A percentile compares a stretch with the other conserved stretches of the same genome.
These are phyloP conservation scores for Corylus americana DNA, from an alignment of 306 rosid species.

Conservation along the genomic window DNA sequence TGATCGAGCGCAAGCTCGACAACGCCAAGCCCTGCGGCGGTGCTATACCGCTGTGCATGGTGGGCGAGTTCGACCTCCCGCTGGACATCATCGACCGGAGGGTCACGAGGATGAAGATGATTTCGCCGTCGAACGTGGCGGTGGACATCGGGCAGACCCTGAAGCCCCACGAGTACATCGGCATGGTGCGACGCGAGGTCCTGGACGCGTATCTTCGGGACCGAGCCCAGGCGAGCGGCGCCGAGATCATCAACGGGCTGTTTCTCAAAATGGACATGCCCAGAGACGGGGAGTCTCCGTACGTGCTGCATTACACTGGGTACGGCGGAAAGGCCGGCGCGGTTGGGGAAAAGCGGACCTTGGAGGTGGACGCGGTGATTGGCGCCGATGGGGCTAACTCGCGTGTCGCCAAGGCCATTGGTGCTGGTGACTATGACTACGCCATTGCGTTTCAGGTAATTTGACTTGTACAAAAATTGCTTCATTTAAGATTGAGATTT, in stretches of 20 bases:
- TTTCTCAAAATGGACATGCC: slow-evolving; percentile 88
- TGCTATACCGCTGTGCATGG: slow-evolving; percentile 97
- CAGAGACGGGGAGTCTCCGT: slow-evolving; percentile 52
- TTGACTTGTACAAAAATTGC: neutral
- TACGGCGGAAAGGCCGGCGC: slow-evolving; percentile 74
- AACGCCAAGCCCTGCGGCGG: slow-evolving; percentile 99
- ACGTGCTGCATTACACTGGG: slow-evolving; percentile 69
- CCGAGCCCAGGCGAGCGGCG: slow-evolving; percentile 78
- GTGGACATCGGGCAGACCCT: slow-evolving; percentile 85
- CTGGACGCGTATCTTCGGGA: slow-evolving; percentile 70
- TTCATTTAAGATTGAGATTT: neutral
- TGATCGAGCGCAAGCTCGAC: slow-evolving; percentile 87
- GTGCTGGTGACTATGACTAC: slow-evolving; percentile 91
- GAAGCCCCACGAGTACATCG: slow-evolving; percentile 94
- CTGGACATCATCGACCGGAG: slow-evolving; percentile 89
- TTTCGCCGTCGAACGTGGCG: slow-evolving; percentile 95
- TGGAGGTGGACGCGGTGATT: slow-evolving; percentile 95
- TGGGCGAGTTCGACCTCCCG: slow-evolving; percentile 89
- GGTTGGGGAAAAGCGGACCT: slow-evolving; percentile 58
- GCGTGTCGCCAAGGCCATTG: slow-evolving; percentile 83
- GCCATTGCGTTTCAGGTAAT: slow-evolving; percentile 97
- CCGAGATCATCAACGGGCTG: slow-evolving; percentile 74
- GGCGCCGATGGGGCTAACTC: slow-evolving; percentile 99
- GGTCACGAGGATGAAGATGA: slow-evolving; percentile 98
- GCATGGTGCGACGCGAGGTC: slow-evolving; percentile 95